A percentile compares a stretch with the other conserved stretches of the same genome.
These are phyloP conservation scores for Henckelia pumila DNA, from an alignment of 257 asterid species.

Conservation along the genomic window DNA sequence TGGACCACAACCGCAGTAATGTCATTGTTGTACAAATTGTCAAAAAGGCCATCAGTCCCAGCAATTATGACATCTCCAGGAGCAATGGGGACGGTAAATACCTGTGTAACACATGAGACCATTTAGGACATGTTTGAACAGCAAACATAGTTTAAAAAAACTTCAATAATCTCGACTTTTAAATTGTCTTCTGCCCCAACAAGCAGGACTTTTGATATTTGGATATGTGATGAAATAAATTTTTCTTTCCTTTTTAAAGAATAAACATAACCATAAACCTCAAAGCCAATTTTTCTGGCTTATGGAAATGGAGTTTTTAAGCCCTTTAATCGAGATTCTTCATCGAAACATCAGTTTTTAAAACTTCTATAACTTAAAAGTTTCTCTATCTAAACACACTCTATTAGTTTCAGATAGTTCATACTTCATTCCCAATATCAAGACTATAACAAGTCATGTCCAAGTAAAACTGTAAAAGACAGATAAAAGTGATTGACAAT, in stretches of 20 bases:
- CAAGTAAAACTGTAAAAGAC: background rate
- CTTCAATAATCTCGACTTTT: background rate
- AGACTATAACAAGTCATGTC: background rate
- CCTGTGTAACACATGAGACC: slow-evolving; percentile 47
- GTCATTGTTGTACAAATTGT: slow-evolving; percentile 84
- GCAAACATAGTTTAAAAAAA: background rate
- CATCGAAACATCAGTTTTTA: background rate
- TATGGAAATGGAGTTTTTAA: background rate
- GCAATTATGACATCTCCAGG: slow-evolving; percentile 94
- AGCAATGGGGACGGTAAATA: slow-evolving; percentile 75
- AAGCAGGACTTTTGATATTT: background rate
- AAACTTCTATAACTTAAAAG: background rate
- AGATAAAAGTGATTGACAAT: background rate
- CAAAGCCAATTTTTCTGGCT: too few species aligned
- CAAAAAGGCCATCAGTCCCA: slow-evolving; percentile 98
- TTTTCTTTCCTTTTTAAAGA: background rate
- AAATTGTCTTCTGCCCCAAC: background rate
- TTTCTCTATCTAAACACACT: background rate
- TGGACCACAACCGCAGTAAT: slow-evolving; percentile 83
- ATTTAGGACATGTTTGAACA: background rate
- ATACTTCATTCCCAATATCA: background rate
- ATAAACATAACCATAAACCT: too few species aligned
- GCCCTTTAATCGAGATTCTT: background rate
- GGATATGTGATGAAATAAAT: too few species aligned
- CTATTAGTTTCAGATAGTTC: background rate